Evolutionary conservation across 2,329 filamentous ascomycete species (phyloP).

Genomic region (Aspergillus sp.): DNA sequence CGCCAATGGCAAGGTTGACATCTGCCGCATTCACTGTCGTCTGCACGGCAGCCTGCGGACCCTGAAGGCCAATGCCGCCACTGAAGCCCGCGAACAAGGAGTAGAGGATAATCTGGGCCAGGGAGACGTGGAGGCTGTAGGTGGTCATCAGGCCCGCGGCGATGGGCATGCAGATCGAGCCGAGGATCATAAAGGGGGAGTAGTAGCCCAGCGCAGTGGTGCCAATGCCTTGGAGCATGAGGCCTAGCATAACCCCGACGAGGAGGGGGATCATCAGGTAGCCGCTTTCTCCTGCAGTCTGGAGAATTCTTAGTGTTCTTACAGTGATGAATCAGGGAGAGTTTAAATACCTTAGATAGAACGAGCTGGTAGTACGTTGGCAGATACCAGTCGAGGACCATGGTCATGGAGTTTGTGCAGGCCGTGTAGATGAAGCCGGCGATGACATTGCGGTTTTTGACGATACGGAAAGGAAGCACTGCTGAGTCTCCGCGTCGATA

Average conservation of each 20-base stretch:
- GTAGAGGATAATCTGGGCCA: slow-evolving; percentile 29
- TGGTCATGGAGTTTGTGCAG: slow-evolving; percentile 24
- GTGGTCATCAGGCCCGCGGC: slow-evolving; percentile 37
- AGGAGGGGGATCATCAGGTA: slow-evolving; percentile 30
- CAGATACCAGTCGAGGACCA: slow-evolving; percentile 29
- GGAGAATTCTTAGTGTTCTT: not conserved
- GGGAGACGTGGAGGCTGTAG: slow-evolving; percentile 18
- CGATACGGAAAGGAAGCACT: slow-evolving; percentile 32
- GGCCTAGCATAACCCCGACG: slow-evolving; percentile 21
- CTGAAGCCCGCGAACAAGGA: slow-evolving; percentile 29
- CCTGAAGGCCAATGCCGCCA: slow-evolving; percentile 33
- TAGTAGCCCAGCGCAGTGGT: slow-evolving; percentile 33
- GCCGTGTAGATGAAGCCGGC: slow-evolving; percentile 24
- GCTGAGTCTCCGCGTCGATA: slow-evolving; percentile 30
- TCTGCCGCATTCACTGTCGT: slow-evolving; percentile 27
- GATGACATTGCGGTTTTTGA: slow-evolving; percentile 29
- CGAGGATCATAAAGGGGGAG: slow-evolving; percentile 36
- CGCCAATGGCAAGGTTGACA: slow-evolving; percentile 26
- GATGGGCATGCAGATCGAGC: slow-evolving; percentile 32
- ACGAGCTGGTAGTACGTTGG: slow-evolving; percentile 38
- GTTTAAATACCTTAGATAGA: slow-evolving; percentile 17
- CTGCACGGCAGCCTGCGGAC: slow-evolving; percentile 30
- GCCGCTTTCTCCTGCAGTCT: slow-evolving; percentile 24
- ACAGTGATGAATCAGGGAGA: slow-evolving; percentile 6
- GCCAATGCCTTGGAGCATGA: slow-evolving; percentile 22